A percentile compares a stretch with the other conserved stretches of the same genome.
phyloP scores from a whole-genome alignment of 2,329 filamentous ascomycete species.

The Escovopsis sp. region DNA sequence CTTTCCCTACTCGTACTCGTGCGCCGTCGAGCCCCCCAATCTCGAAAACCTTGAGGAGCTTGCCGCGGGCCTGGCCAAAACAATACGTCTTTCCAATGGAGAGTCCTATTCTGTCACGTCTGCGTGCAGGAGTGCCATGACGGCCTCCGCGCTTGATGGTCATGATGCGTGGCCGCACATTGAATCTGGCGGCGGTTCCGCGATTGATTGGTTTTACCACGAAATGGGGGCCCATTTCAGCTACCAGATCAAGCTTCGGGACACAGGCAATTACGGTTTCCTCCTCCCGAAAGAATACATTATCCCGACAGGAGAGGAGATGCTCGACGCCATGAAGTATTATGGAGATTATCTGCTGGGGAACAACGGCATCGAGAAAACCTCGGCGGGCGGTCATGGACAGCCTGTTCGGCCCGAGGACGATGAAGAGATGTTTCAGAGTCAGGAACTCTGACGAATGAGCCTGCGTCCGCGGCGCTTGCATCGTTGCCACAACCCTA shows the following conservation, averaged over 20 bases:
- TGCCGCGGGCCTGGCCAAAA: slow-evolving; percentile 73
- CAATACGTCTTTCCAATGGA: slow-evolving; percentile 66
- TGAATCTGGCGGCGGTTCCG: slow-evolving; percentile 68
- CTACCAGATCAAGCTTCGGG: slow-evolving; percentile 87
- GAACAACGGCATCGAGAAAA: slow-evolving; percentile 49
- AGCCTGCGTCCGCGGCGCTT: slow-evolving; percentile 12
- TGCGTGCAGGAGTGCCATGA: slow-evolving; percentile 69
- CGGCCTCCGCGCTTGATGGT: slow-evolving; percentile 11
- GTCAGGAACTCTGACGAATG: slow-evolving; percentile 18
- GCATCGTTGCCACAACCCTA: neutral
- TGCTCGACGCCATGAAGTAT: slow-evolving; percentile 69
- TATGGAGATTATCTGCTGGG: slow-evolving; percentile 67
- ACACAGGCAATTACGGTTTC: slow-evolving; percentile 90
- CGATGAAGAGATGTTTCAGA: slow-evolving; percentile 7
- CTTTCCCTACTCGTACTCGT: slow-evolving; percentile 84
- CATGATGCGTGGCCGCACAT: slow-evolving; percentile 29
- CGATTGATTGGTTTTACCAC: slow-evolving; percentile 92
- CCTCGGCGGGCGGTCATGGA: slow-evolving; percentile 12
- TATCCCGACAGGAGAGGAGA: slow-evolving; percentile 75
- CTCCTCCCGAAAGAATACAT: slow-evolving; percentile 77
- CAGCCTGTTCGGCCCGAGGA: slow-evolving; percentile 5
- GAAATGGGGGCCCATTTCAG: slow-evolving; percentile 69
- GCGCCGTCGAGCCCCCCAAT: slow-evolving; percentile 61
- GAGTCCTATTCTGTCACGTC: slow-evolving; percentile 65
- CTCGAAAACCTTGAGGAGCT: slow-evolving; percentile 87